phyloP scores from a whole-genome alignment of 139 green algal genomes.

The Chlamydomonas schloesseri region DNA sequence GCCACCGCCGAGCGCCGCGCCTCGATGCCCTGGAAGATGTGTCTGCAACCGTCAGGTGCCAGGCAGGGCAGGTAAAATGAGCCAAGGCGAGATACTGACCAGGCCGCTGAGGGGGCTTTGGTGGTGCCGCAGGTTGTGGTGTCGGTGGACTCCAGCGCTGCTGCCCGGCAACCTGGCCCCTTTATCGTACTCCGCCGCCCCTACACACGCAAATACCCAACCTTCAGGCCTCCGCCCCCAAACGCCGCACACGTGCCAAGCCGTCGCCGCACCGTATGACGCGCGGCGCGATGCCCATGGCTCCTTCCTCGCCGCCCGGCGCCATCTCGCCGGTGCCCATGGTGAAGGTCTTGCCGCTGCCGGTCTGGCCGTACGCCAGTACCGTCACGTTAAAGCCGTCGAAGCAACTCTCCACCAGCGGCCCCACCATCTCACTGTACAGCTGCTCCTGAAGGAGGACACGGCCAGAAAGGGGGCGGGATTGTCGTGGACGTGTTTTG shows the following conservation, averaged over 20 bases:
- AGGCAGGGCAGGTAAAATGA: background rate
- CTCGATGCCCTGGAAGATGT: constrained; percentile 36
- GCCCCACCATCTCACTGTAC: constrained; percentile 41
- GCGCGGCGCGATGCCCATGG: constrained; percentile 48
- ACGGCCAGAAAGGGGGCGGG: background rate
- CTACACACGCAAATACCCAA: no score
- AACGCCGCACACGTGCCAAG: no score
- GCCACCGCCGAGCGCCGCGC: background rate
- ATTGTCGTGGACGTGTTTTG: no score
- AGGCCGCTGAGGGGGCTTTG: no score
- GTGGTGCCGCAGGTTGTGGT: no score
- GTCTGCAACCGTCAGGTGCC: background rate
- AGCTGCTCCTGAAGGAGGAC: constrained; percentile 41
- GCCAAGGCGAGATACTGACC: no score
- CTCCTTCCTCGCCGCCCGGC: background rate
- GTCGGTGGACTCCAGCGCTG: no score
- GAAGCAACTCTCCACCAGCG: constrained; percentile 55
- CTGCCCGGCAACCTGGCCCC: no score
- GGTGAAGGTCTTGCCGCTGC: constrained; percentile 65
- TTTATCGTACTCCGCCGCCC: no score
- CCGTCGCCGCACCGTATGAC: constrained; percentile 38
- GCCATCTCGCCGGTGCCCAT: constrained; percentile 52
- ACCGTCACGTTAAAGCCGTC: constrained; percentile 62
- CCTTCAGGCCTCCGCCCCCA: no score
- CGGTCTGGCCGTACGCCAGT: constrained; percentile 72